Base-by-base conservation (phyloP, 108 stramenopile genomes). In the Phaeodactylum tricornutum region DNA sequence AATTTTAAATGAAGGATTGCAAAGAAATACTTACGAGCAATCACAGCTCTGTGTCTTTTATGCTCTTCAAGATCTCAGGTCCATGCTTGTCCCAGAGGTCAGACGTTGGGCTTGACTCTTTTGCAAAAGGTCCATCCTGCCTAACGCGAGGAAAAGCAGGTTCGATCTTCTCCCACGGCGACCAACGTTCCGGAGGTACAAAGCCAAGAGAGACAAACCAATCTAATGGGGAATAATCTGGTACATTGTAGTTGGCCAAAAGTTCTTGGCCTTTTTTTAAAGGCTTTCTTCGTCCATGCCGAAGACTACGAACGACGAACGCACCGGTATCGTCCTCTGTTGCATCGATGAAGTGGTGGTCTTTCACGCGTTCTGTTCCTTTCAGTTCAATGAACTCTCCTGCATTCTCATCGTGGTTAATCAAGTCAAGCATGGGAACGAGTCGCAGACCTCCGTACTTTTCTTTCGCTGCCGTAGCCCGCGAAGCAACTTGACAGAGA, bases 201-300 rank as follows among this genome's bases (percentile, higher is more conserved):
- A 81, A 90, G 7, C 87, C 87, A 58, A 80, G 48, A 36, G 69
- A 75, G 19, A 90, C 51, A 47, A 84, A 84, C 87, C 87, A 90
- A 70, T 90, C 87, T 26, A 90, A 43, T 27, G 87, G 71, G 23
- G 70, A 69, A 37, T 81, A 90, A 23, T 70, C 50, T 7, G 87
- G 87, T 3, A 90, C 77, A 60, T 90, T 90, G 79, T 90, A 90
- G 49, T 83, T 90, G 6, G 71, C 81, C 48, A 79, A 50, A 4
- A 90, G 33, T 47, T 90, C 87, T 47, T 89, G 81, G 20, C 81
- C 79, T 47, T 62, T 56, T 47, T 48, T 65, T 30, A 90, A 55
- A 14, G 82, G 65, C 47, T 75, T 80, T 12, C 64, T 59, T 41
- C 61, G 48, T 31, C 80, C 87, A 57, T 85, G 72, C 23, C 81